Conservation (phyloP, 768 basidiomycete genomes). For the Lentinula lateritia region DNA sequence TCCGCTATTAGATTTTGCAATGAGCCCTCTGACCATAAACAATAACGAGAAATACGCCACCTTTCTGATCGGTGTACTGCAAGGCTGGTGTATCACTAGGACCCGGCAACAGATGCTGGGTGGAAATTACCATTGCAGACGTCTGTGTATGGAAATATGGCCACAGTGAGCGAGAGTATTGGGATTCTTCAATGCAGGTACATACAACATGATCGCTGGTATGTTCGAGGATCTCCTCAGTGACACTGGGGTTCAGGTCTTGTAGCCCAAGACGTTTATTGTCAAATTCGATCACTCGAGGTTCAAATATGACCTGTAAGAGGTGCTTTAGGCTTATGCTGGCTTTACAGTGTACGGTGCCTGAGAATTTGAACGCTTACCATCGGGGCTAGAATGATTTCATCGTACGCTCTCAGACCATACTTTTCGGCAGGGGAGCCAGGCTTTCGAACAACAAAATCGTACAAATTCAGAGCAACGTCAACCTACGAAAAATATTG, state of each 20-base stretch:
- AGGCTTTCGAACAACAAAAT: slow-evolving; percentile 80
- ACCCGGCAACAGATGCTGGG: slow-evolving; percentile 64
- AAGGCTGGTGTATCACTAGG: slow-evolving; percentile 2
- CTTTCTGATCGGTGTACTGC: slow-evolving; percentile 6
- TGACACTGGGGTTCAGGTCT: slow-evolving; percentile 51
- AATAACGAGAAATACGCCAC: slow-evolving; percentile 4
- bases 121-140: slow-evolving; percentile 87
- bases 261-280: slow-evolving; percentile 53
- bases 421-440: slow-evolving; percentile 80
- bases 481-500: slow-evolving; percentile 51
- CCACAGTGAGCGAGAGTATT: neutral
- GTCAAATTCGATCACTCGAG: slow-evolving; percentile 87
- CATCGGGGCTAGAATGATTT: slow-evolving; percentile 92
- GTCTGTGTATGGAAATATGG: slow-evolving; percentile 44
- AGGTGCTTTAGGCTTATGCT: neutral
- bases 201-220: slow-evolving; percentile 48
- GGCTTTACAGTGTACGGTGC: neutral
- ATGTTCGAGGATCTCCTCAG: slow-evolving; percentile 69
- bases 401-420: slow-evolving; percentile 87
- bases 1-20: neutral
- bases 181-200: neutral
- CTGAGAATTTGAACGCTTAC: slow-evolving; percentile 35
- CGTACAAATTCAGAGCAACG: slow-evolving; percentile 85
- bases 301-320: slow-evolving; percentile 83
- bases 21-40: neutral